Evolutionary conservation across 257 asterid genomes (phyloP), one percentile per base, ranked within the genome.

Genomic region (Gynochthodes officinalis): DNA sequence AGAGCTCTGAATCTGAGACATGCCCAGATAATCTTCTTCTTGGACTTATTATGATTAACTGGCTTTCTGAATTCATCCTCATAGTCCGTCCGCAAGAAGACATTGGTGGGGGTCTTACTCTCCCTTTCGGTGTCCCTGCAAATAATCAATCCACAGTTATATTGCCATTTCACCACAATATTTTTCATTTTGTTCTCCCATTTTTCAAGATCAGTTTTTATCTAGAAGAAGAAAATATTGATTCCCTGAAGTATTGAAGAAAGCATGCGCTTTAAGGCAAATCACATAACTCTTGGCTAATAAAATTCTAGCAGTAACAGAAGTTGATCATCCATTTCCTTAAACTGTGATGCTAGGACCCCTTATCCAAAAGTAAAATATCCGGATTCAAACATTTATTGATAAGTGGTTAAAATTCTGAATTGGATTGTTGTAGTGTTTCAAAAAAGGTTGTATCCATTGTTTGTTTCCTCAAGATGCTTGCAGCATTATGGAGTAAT

Each of bases 1-100:
- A 37, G 13, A 93, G 71, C 77, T 93, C 96, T 0, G 98, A 89
- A 84, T 93, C 97, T 15, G 98, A 93, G 69, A 59, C 80, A 54
- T 84, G 91, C 2, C 95, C 96, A 0, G 96, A 88, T 75, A 69
- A 54, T 79, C 89, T 85, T 59, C 89, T 81, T 72, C 84, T 84
- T 46, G 90, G 92, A 65, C 86, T 87, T 81, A 72, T 78, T 42
- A 64, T 7, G 81, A 44, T 70, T 64, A 85, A 73, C 52, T 81
- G 86, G 73, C 85, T 88, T 72, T 87, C 98, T 0, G 98, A 87
- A 63, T 81, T 82, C 84, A 83, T 82, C 81, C 97, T 84, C 84
- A 78, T 71, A 13, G 80, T 60, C 7, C 93, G 89, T 59, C 84
- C 86, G 0, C 64, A 57, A 0, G 89, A 83, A 39, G 82, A 80